Evolutionary conservation across 495 filamentous ascomycete genomes (phyloP), one percentile per base, ranked within the genome.

Genomic region (Penicillium simplicissimum): DNA sequence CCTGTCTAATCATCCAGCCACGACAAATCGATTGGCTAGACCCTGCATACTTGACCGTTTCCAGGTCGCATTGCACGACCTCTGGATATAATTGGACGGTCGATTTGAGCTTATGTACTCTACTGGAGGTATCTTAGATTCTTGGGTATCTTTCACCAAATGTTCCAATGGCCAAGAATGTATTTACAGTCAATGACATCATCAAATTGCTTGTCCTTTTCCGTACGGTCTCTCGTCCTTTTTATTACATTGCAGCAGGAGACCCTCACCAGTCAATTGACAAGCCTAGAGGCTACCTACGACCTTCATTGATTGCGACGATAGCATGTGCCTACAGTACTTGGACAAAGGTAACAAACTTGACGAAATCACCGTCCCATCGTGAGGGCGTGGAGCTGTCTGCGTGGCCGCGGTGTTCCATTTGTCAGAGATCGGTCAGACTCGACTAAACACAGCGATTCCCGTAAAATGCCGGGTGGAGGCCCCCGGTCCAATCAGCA

Each of bases 391-490:
- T 3, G 23, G 23, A 25, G 23, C 23, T 3, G 23, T 25, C 23
- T 25, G 34, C 54, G 42, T 49, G 19, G 52, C 37, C n/a, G 38
- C 47, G 10, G 21, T 52, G 17, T 40, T 25, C 42, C 53, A 72
- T 77, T 77, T 77, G 73, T 74, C 71, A 76, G 66, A 62, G 43
- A 68, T 76, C 74, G 42, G 73, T 78, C 67, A 79, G 71, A 76
- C 56, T 68, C 54, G 38, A 66, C 64, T 64, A 68, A 66, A 25
- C 42, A 4, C 37, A 17, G 49, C 36, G 53, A 40, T 53, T 58
- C 15, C 47, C 52, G 53, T 52, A 14, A 62, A 62, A 37, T 54
- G 37, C 54, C 59, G 60, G 37, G 59, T 67, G 63, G 73, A 58
- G 0, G 57, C 56, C 8, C 0, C 6, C 5, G 11, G 7, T 3